These are phyloP conservation scores for Vachellia collinsii DNA, from an alignment of 306 rosid species.

Conservation along the genomic window DNA sequence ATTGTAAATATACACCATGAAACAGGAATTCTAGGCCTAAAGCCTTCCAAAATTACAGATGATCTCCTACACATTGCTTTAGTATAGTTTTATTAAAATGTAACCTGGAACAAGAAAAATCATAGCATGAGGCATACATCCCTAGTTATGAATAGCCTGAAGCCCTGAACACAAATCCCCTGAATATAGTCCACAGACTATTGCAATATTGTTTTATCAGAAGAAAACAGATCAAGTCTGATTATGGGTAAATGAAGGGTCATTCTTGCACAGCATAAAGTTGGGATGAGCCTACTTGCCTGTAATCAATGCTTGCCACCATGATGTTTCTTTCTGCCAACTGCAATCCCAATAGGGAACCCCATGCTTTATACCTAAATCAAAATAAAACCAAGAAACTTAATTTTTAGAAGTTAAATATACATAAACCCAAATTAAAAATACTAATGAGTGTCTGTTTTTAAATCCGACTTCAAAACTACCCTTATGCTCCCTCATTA, in stretches of 20 bases:
- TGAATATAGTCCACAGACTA: slow-evolving; percentile 7
- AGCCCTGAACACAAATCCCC: slow-evolving; percentile 26
- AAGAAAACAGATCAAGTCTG: slow-evolving; percentile 42
- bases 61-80: neutral
- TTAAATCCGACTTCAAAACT: slow-evolving; percentile 28
- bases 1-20: slow-evolving; percentile 14
- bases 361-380: slow-evolving; percentile 97
- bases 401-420: slow-evolving; percentile 30
- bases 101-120: slow-evolving; percentile 19
- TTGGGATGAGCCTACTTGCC: slow-evolving; percentile 62
- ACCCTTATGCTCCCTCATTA: slow-evolving; percentile 17
- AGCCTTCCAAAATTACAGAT: neutral
- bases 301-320: slow-evolving; percentile 92
- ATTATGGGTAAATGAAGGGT: slow-evolving; percentile 42
- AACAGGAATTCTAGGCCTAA: neutral
- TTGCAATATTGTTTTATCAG: slow-evolving; percentile 40
- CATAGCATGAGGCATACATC: slow-evolving; percentile 9
- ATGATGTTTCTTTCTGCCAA: slow-evolving; percentile 88
- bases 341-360: slow-evolving; percentile 83
- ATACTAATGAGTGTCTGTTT: neutral
- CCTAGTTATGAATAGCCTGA: slow-evolving; percentile 22
- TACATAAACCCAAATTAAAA: slow-evolving; percentile 4
- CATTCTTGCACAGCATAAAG: slow-evolving; percentile 48
- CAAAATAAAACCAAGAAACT: slow-evolving; percentile 39
- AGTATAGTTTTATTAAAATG: neutral